Evolutionary conservation across 1,284 basidiomycete genomes (phyloP).

Genomic region (Ustilago vetiveriae): DNA sequence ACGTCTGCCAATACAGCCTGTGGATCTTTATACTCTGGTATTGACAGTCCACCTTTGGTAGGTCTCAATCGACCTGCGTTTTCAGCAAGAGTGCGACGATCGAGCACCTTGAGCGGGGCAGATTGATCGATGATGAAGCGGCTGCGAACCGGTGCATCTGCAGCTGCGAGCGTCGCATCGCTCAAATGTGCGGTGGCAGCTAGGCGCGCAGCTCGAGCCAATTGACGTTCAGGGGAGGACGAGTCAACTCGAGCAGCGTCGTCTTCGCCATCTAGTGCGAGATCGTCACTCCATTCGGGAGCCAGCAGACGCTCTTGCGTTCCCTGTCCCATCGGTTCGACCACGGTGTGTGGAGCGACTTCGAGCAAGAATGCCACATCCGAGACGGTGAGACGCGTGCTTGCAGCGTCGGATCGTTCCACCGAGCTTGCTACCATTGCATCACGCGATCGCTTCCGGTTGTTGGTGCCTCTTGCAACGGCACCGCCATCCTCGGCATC

Average conservation of each 20-base stretch:
- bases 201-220: slow-evolving; percentile 24
- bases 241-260: slow-evolving; percentile 1
- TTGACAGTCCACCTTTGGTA: slow-evolving; percentile 41
- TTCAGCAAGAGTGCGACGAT: slow-evolving; percentile 52
- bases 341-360: slow-evolving; percentile 58
- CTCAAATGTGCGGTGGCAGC: slow-evolving; percentile 55
- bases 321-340: slow-evolving; percentile 64
- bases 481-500: slow-evolving; percentile 23
- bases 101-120: slow-evolving; percentile 57
- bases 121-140: slow-evolving; percentile 60
- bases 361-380: slow-evolving; percentile 61
- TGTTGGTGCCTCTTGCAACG: not conserved
- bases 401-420: slow-evolving; percentile 13
- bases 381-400: slow-evolving; percentile 50
- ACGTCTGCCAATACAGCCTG: slow-evolving; percentile 28
- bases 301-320: slow-evolving; percentile 60
- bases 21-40: slow-evolving; percentile 27
- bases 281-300: slow-evolving; percentile 51
- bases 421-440: slow-evolving; percentile 16
- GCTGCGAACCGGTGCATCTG: slow-evolving; percentile 28
- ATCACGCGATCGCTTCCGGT: slow-evolving; percentile 35
- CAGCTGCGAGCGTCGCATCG: slow-evolving; percentile 2
- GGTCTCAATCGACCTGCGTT: slow-evolving; percentile 25
- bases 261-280: slow-evolving; percentile 9
- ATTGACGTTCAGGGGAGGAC: slow-evolving; percentile 20